Conservation (phyloP, 1,284 basidiomycete genomes). For the Cryptococcus depauperatus region DNA sequence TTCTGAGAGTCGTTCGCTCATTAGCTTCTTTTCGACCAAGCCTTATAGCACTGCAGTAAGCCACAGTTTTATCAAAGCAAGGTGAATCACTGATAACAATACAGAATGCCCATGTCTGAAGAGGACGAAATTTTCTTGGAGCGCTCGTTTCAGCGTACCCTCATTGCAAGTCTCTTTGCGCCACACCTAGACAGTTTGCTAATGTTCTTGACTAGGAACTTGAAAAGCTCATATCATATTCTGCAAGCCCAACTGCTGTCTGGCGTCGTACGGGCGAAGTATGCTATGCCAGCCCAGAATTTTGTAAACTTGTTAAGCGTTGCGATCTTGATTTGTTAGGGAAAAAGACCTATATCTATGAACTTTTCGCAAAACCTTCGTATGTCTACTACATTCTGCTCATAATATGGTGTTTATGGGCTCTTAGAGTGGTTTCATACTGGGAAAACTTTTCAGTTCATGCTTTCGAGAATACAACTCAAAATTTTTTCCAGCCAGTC, state of each 20-base stretch:
- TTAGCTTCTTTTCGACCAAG: conserved; percentile 91
- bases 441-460: conserved; percentile 92
- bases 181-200: conserved; percentile 11
- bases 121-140: conserved; percentile 95
- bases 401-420: background rate
- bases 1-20: conserved; percentile 85
- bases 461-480: conserved; percentile 90
- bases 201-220: conserved; percentile 57
- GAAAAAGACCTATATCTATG: conserved; percentile 75
- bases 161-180: conserved; percentile 77
- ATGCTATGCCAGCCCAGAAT: conserved; percentile 90
- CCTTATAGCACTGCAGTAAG: conserved; percentile 77
- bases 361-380: conserved; percentile 82
- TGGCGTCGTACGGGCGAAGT: conserved; percentile 98
- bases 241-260: conserved; percentile 97
- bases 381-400: conserved; percentile 14
- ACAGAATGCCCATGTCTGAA: conserved; percentile 73
- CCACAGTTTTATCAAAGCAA: background rate
- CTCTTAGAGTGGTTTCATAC: conserved; percentile 59
- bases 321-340: conserved; percentile 71
- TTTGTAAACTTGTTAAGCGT: conserved; percentile 89
- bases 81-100: conserved; percentile 1
- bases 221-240: conserved; percentile 93
- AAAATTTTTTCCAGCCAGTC: conserved; percentile 87
- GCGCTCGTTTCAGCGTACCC: conserved; percentile 84